Evolutionary conservation across 73 alveolate species (phyloP).

Genomic region (Durusdinium trenchii): DNA sequence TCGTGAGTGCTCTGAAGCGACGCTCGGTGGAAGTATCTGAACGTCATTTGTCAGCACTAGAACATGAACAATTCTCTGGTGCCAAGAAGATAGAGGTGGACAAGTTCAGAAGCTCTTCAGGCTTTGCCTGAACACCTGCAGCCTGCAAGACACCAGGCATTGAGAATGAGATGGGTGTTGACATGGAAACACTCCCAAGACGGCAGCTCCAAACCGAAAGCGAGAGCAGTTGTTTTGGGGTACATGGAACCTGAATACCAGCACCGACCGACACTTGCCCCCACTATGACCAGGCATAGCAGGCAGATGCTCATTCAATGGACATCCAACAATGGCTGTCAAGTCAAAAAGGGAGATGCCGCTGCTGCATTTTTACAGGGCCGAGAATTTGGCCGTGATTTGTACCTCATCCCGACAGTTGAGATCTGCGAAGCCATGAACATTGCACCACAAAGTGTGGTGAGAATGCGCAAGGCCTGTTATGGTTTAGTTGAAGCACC

Average conservation of each 20-base stretch:
- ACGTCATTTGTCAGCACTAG: not conserved
- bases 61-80: not conserved
- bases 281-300: not conserved
- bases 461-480: not conserved
- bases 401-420: not conserved
- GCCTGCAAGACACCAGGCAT: not conserved
- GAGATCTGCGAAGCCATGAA: not conserved
- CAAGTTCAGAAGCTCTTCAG: constrained; percentile 14
- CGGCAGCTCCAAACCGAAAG: constrained; percentile 9
- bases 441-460: not conserved
- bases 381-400: not conserved
- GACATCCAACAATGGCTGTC: not conserved
- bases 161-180: constrained; percentile 22
- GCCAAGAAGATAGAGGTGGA: constrained; percentile 6
- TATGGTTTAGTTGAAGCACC: constrained; percentile 61
- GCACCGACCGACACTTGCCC: not conserved
- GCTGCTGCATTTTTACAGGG: constrained; percentile 30
- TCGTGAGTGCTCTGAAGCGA: constrained; percentile 15
- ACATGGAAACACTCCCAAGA: not conserved
- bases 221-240: constrained; percentile 11
- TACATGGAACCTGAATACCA: not conserved
- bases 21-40: not conserved
- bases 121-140: not conserved
- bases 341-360: constrained; percentile 7
- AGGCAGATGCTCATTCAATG: not conserved